These are phyloP conservation scores for Trypanosomatidae sp. DNA, from an alignment of 208 protist species.

Conservation along the genomic window DNA sequence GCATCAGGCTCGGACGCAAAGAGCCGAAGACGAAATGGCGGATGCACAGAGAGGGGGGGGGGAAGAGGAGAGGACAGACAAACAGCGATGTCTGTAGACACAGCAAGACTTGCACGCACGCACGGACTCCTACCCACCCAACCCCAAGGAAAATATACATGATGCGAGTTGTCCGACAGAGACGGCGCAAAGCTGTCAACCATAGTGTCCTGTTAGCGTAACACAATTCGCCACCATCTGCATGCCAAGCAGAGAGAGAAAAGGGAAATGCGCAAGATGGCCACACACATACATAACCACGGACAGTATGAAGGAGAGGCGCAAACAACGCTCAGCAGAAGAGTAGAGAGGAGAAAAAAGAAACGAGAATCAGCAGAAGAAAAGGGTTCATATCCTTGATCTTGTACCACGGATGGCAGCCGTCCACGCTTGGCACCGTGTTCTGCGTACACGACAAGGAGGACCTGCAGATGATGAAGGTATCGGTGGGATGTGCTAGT, in stretches of 20 bases:
- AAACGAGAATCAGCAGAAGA: no score
- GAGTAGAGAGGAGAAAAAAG: neutral
- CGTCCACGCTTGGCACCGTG: neutral
- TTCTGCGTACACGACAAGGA: neutral
- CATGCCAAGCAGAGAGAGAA: neutral
- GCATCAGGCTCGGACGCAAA: neutral
- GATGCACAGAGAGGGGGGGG: neutral
- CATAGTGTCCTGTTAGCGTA: neutral
- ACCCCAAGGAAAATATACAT: slow-evolving; percentile 1
- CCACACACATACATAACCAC: neutral
- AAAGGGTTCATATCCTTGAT: neutral
- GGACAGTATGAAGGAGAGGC: neutral
- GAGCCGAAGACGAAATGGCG: neutral
- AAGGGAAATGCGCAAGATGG: neutral
- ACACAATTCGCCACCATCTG: neutral
- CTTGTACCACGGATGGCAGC: neutral
- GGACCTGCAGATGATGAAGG: neutral
- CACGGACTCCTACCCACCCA: neutral
- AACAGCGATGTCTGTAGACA: neutral
- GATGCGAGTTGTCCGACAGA: neutral
- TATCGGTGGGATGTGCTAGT: neutral
- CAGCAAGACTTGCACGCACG: neutral
- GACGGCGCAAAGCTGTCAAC: slow-evolving; percentile 1
- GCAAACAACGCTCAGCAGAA: neutral
- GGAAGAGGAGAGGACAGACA: neutral